Conservation (phyloP, 352 stramenopile species). For the Pythium rhizo-oryzae region DNA sequence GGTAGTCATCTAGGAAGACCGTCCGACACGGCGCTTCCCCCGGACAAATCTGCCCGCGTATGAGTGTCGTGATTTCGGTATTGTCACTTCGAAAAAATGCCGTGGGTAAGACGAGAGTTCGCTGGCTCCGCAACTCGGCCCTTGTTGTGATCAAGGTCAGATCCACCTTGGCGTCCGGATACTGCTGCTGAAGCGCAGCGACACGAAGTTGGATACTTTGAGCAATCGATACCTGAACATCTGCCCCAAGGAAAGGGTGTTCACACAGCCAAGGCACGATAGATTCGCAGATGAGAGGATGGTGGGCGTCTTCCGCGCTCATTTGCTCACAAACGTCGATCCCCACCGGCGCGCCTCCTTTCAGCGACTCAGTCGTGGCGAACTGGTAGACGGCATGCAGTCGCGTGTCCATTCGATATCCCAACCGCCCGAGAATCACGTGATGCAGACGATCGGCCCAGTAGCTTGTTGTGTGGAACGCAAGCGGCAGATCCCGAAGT, state of each 20-base stretch:
- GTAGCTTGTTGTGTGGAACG: constrained; percentile 15
- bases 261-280: constrained; percentile 1
- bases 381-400: constrained; percentile 8
- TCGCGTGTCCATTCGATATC: background rate
- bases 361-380: background rate
- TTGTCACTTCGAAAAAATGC: background rate
- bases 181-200: constrained; percentile 2
- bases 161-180: constrained; percentile 9
- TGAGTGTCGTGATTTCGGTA: constrained; percentile 14
- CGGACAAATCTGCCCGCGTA: constrained; percentile 14
- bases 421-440: background rate
- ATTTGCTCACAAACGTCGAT: background rate
- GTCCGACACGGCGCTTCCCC: background rate
- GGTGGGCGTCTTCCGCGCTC: background rate
- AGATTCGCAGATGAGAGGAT: constrained; percentile 6
- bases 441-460: constrained; percentile 31
- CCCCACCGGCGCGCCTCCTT: background rate
- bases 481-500: background rate
- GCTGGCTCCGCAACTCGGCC: background rate
- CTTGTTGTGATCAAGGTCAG: constrained; percentile 7
- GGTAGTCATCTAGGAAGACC: constrained; percentile 32
- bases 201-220: constrained; percentile 16
- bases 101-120: background rate
- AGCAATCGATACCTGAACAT: background rate
- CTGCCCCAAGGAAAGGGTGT: constrained; percentile 5